Conservation (phyloP, 768 basidiomycete genomes). For the Neoboletus brunneissimus region DNA sequence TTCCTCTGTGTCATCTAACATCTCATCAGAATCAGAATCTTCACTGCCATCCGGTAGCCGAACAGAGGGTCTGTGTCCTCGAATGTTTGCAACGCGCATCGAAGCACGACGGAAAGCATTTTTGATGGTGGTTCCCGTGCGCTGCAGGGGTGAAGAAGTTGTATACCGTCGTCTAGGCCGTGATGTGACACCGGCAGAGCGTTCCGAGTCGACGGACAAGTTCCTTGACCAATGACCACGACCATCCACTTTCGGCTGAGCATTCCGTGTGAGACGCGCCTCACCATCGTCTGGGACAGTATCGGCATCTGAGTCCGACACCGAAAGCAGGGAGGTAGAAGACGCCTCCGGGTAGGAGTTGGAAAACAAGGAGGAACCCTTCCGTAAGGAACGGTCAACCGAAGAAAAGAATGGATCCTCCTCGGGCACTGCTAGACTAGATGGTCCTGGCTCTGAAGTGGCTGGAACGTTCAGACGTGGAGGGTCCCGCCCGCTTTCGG, state of each 20-base stretch:
- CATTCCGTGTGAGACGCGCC: constrained; percentile 52
- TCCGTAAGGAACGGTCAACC: constrained; percentile 32
- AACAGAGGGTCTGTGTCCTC: constrained; percentile 57
- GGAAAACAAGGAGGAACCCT: constrained; percentile 38
- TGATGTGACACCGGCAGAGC: constrained; percentile 39
- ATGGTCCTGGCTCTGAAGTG: constrained; percentile 20
- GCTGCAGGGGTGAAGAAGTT: constrained; percentile 57
- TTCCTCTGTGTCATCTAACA: constrained; percentile 38
- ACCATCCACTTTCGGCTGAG: constrained; percentile 31
- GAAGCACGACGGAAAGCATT: constrained; percentile 62
- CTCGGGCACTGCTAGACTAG: constrained; percentile 19
- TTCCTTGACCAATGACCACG: constrained; percentile 27
- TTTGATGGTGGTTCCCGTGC: constrained; percentile 57
- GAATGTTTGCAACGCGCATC: constrained; percentile 79
- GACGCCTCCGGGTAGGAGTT: constrained; percentile 48
- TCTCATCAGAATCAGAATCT: constrained; percentile 24
- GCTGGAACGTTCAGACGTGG: constrained; percentile 38
- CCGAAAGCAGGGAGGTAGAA: constrained; percentile 48
- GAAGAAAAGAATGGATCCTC: constrained; percentile 53
- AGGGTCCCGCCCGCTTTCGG: constrained; percentile 47
- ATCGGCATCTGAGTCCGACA: constrained; percentile 32
- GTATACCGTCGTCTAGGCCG: constrained; percentile 40
- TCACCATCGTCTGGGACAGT: constrained; percentile 57
- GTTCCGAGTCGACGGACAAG: constrained; percentile 46
- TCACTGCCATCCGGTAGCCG: constrained; percentile 50